Conservation (phyloP, 2,329 filamentous ascomycete genomes). For the Moelleriella libera region DNA sequence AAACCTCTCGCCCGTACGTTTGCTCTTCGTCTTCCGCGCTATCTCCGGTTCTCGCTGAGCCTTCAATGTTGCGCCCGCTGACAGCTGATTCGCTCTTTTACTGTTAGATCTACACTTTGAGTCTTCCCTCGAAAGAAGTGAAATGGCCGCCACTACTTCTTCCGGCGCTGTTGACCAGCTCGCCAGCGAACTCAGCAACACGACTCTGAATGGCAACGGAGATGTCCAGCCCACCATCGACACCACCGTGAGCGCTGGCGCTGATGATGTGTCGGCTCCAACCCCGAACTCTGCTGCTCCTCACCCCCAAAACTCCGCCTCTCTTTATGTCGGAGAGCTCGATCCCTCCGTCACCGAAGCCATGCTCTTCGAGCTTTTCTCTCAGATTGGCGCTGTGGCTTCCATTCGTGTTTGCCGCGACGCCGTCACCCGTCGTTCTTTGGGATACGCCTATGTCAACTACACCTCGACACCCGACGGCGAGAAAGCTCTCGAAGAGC, state of each 20-base stretch:
- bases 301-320: conserved; percentile 86
- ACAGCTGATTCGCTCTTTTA: not conserved
- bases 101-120: conserved; percentile 3
- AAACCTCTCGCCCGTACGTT: too few species aligned
- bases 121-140: conserved; percentile 11
- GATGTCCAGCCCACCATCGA: conserved; percentile 58
- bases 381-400: conserved; percentile 94
- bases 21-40: too few species aligned
- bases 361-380: conserved; percentile 99
- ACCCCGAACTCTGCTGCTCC: conserved; percentile 61
- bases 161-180: conserved; percentile 63
- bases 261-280: conserved; percentile 46
- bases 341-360: conserved; percentile 96
- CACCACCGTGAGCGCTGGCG: conserved; percentile 49
- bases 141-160: conserved; percentile 47
- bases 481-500: conserved; percentile 95
- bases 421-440: conserved; percentile 92
- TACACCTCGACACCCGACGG: conserved; percentile 96
- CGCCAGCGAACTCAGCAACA: conserved; percentile 60
- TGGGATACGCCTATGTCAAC: conserved; percentile 99
- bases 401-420: conserved; percentile 99
- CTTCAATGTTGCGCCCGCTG: not conserved
- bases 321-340: conserved; percentile 97
- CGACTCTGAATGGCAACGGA: conserved; percentile 54
- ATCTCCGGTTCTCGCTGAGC: not conserved